Evolutionary conservation across 345 rosid genomes (phyloP).

Genomic region (Eucalyptus regnans): DNA sequence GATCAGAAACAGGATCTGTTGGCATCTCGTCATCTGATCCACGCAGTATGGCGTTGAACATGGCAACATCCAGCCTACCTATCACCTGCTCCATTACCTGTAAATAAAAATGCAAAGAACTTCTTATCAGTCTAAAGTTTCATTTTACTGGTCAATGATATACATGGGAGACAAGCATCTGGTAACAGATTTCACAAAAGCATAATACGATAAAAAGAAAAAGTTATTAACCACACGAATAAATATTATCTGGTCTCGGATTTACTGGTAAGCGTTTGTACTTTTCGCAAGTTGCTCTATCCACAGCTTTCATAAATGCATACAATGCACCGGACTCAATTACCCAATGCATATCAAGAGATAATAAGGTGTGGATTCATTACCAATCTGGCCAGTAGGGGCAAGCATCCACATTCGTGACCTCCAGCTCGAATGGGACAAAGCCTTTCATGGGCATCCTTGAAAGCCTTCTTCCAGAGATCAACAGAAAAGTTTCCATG

Average conservation of each 20-base stretch:
- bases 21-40: constrained; percentile 97
- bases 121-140: neutral
- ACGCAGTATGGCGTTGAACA: constrained; percentile 96
- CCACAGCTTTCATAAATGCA: neutral
- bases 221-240: neutral
- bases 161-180: neutral
- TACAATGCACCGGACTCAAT: neutral
- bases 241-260: neutral
- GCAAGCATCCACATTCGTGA: constrained; percentile 87
- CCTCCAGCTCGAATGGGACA: constrained; percentile 80
- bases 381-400: constrained; percentile 75
- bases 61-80: constrained; percentile 81
- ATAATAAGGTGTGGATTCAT: neutral
- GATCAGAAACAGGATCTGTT: constrained; percentile 93
- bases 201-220: neutral
- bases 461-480: constrained; percentile 87
- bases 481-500: constrained; percentile 55
- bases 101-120: neutral
- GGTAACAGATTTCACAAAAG: neutral
- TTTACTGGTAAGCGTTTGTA: neutral
- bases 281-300: neutral
- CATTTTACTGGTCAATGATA: neutral
- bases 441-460: constrained; percentile 84
- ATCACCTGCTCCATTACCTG: constrained; percentile 95
- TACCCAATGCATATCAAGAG: neutral